These are phyloP conservation scores for Cicer bijugum DNA, from an alignment of 306 rosid species.

Conservation along the genomic window DNA sequence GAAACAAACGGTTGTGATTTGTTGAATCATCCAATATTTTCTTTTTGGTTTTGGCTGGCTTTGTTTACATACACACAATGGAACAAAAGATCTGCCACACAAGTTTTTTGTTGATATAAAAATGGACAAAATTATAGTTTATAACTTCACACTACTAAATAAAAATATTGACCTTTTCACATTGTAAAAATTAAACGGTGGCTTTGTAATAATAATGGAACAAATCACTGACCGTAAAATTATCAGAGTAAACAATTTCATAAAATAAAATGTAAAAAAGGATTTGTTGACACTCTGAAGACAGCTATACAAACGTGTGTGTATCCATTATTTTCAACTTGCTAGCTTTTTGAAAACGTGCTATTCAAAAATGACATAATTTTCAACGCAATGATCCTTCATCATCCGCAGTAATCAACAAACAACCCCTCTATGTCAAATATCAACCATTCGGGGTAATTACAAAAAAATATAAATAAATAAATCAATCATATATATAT, in stretches of 20 bases:
- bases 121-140: constrained; percentile 39
- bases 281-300: constrained; percentile 28
- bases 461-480: background rate
- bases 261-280: background rate
- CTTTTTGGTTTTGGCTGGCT: constrained; percentile 38
- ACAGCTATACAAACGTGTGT: constrained; percentile 40
- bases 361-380: constrained; percentile 5
- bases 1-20: constrained; percentile 26
- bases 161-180: constrained; percentile 36
- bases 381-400: constrained; percentile 36
- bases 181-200: constrained; percentile 2
- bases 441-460: background rate
- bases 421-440: background rate
- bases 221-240: background rate
- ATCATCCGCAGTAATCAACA: constrained; percentile 22
- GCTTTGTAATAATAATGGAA: constrained; percentile 14
- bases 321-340: constrained; percentile 24
- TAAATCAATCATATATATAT: too few species aligned
- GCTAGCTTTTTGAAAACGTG: constrained; percentile 34
- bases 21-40: constrained; percentile 32
- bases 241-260: background rate
- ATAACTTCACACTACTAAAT: constrained; percentile 5
- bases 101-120: constrained; percentile 32
- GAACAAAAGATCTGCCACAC: constrained; percentile 30
- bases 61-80: constrained; percentile 35